Percentiles rank a stretch among this genome's conserved stretches.
phyloP scores from a whole-genome alignment of 225 moss, liverwort and hornwort species.

The Bryum argenteum region DNA sequence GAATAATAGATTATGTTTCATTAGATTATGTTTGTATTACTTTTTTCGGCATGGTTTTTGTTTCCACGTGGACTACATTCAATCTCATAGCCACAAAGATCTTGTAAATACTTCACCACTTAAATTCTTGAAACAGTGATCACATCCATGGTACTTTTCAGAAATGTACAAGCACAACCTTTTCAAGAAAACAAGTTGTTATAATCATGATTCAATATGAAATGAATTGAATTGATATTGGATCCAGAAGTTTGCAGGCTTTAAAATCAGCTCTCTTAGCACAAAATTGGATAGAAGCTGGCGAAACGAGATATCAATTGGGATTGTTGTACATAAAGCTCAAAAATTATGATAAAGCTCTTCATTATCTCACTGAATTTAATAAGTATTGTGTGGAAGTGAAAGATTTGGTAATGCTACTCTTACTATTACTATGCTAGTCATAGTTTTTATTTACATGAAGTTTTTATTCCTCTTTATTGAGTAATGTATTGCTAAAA shows the following conservation, averaged over 20 bases:
- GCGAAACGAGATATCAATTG: conserved; percentile 40
- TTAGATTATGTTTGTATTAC: too few relatives aligned
- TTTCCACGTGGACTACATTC: too few relatives aligned
- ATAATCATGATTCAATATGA: neutral
- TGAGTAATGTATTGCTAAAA: neutral
- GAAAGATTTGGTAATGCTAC: conserved; percentile 29
- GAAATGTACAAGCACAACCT: neutral
- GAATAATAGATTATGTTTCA: too few relatives aligned
- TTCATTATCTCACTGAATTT: conserved; percentile 35
- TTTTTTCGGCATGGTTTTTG: too few relatives aligned
- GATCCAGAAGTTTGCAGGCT: conserved; percentile 16
- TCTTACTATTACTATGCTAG: too few relatives aligned
- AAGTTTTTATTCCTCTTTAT: too few relatives aligned
- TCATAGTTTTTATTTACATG: accelerated
- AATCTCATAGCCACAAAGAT: too few relatives aligned
- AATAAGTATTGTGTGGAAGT: conserved; percentile 38
- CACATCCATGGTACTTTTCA: too few relatives aligned
- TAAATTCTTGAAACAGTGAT: too few relatives aligned
- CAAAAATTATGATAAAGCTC: conserved; percentile 9
- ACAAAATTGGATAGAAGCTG: conserved; percentile 14
- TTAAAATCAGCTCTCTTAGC: conserved; percentile 28
- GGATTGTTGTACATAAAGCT: conserved; percentile 32
- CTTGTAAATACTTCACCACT: too few relatives aligned
- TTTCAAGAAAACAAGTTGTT: neutral
- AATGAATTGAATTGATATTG: neutral